Percentiles rank a stretch among this genome's conserved stretches.
Conservation (phyloP, 768 basidiomycete genomes). For the Phanerochaete carnosa region DNA sequence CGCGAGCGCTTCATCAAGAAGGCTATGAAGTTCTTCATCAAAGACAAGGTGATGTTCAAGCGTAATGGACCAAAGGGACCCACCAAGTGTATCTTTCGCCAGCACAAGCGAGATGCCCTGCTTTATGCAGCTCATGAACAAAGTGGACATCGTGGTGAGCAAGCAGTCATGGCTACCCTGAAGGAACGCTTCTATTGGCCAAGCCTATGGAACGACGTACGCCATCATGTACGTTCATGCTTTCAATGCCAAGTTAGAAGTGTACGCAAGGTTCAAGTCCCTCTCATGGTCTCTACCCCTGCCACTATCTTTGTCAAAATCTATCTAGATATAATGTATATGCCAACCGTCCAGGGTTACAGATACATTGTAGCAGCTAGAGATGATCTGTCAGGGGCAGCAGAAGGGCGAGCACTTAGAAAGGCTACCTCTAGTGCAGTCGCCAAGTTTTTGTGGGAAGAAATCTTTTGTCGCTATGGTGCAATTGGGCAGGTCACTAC, state of each 20-base stretch:
- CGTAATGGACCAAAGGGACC: neutral
- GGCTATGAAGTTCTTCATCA: slow-evolving; percentile 12
- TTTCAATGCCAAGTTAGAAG: slow-evolving; percentile 18
- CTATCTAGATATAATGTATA: slow-evolving; percentile 16
- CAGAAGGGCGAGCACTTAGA: slow-evolving; percentile 28
- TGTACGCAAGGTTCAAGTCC: slow-evolving; percentile 13
- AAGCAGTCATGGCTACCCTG: slow-evolving; percentile 8
- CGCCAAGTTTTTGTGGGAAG: slow-evolving; percentile 29
- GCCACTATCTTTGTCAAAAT: slow-evolving; percentile 12
- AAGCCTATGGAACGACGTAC: slow-evolving; percentile 8
- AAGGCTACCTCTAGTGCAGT: slow-evolving; percentile 13
- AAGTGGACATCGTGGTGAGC: slow-evolving; percentile 17
- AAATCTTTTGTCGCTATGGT: slow-evolving; percentile 32
- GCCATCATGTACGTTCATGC: slow-evolving; percentile 14
- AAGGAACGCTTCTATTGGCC: slow-evolving; percentile 19
- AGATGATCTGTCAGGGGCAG: slow-evolving; percentile 28
- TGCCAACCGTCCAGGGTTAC: slow-evolving; percentile 14
- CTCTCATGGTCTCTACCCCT: slow-evolving; percentile 13
- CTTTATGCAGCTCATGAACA: slow-evolving; percentile 19
- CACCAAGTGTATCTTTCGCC: slow-evolving; percentile 6
- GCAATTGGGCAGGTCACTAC: slow-evolving; percentile 23
- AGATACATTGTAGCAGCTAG: slow-evolving; percentile 22
- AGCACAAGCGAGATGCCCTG: neutral
- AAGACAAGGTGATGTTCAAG: slow-evolving; percentile 6
- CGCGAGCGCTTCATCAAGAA: slow-evolving; percentile 8